These are phyloP conservation scores for Trichoderma sp. DNA, from an alignment of 2,329 filamentous ascomycete species.

Conservation along the genomic window DNA sequence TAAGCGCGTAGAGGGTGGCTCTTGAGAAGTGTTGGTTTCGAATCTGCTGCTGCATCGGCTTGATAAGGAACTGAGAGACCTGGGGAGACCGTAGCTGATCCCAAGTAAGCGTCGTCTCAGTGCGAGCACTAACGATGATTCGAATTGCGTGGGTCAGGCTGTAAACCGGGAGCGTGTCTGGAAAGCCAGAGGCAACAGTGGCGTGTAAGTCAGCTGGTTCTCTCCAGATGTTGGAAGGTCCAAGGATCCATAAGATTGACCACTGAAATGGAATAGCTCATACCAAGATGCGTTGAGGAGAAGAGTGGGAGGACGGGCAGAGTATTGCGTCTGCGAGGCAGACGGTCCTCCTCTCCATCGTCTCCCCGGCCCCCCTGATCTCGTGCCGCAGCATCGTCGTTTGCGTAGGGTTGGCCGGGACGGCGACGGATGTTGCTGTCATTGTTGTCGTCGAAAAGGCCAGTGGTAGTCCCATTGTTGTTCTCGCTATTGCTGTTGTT, in stretches of 20 bases:
- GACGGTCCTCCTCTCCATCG: conserved; percentile 45
- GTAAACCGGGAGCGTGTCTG: conserved; percentile 86
- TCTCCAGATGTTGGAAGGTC: neutral
- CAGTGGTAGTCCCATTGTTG: neutral
- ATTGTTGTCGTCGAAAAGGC: conserved; percentile 1
- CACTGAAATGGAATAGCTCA: conserved; percentile 3
- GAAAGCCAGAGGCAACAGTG: neutral
- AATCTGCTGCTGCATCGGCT: conserved; percentile 92
- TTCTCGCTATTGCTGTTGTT: conserved; percentile 13
- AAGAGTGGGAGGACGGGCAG: conserved; percentile 71
- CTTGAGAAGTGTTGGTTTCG: conserved; percentile 79
- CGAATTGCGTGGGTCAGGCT: conserved; percentile 88
- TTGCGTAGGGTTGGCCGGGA: conserved; percentile 43
- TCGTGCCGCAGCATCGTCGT: conserved; percentile 49
- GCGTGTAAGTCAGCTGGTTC: conserved; percentile 5
- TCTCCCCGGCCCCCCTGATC: conserved; percentile 34
- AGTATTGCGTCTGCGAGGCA: conserved; percentile 32
- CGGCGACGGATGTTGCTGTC: conserved; percentile 17
- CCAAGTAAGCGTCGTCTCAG: conserved; percentile 91
- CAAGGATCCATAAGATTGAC: neutral
- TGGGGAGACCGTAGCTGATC: conserved; percentile 95
- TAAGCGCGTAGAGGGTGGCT: conserved; percentile 83
- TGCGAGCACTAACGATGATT: conserved; percentile 78
- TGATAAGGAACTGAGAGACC: conserved; percentile 91
- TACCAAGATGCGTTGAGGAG: conserved; percentile 76